Evolutionary conservation across 306 rosid species (phyloP), one percentile per base, ranked within the genome.

Genomic region (Cucurbita pepo): DNA sequence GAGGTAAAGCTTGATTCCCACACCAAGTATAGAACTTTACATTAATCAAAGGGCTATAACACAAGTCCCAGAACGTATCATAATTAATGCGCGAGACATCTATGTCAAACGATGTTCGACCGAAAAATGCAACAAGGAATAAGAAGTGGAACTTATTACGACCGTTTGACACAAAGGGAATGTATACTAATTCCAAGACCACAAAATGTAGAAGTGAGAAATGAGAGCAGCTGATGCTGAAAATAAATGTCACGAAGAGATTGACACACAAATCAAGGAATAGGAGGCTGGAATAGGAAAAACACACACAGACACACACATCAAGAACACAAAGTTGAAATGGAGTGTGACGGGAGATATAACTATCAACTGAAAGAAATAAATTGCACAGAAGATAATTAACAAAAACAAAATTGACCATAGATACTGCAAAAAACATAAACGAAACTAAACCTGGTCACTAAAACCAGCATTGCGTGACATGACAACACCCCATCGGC

Each of bases 401-500:
- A 59, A 37, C 11, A 34, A 1, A 52, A 52, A 34, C 64, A 30
- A 18, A 59, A 71, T 70, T 34, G 5, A 15, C 22, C 22, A 54
- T 18, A 59, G 22, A 51, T 18, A 55, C 52, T 14, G 15, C 48
- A 40, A 48, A 4, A 6, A 14, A 67, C 48, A 51, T 11, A 2
- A 57, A 14, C 10, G 48, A 66, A 44, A 77, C 57, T 69, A 73
- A 69, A 93, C 98, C 98, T 93, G 98, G 50, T 93, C 91, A 64
- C 93, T 88, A 77, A 87, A 93, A 73, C 96, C 98, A 51, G 98
- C 88, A 79, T 93, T 93, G 80, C 98, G 96, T 55, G 98, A 93
- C 98, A 93, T 93, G 45, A 93, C 96, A 76, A 93, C 86, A 57
- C 96, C 96, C 98, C 98, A 93, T 66, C 96, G 89, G 80, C 86